Evolutionary conservation across 2,329 filamentous ascomycete genomes (phyloP).

Genomic region (Monilinia fructicola): DNA sequence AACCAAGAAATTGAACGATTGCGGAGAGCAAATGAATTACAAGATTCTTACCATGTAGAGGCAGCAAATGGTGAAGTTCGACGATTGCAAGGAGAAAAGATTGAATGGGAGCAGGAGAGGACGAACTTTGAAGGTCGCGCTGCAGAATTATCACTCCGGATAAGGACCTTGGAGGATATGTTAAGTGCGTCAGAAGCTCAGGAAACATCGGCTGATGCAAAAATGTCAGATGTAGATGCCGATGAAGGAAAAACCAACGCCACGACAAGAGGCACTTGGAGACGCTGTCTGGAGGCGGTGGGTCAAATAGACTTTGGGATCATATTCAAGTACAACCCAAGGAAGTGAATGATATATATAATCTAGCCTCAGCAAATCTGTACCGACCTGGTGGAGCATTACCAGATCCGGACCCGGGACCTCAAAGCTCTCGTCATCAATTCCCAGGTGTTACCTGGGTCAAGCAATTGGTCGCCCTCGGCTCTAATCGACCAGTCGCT

Average conservation of each 20-base stretch:
- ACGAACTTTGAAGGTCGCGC: neutral
- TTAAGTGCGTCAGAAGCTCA: neutral
- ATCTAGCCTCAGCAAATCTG: constrained; percentile 19
- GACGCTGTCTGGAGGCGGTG: constrained; percentile 14
- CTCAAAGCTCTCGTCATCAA: constrained; percentile 1
- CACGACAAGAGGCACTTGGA: neutral
- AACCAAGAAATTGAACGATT: constrained; percentile 7
- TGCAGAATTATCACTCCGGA: constrained; percentile 7
- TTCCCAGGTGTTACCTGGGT: constrained; percentile 15
- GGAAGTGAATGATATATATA: constrained; percentile 13
- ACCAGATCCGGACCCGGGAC: neutral
- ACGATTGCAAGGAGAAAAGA: constrained; percentile 8
- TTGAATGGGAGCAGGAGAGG: constrained; percentile 9
- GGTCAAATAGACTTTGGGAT: constrained; percentile 8
- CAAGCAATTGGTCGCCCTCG: neutral
- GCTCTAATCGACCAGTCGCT: neutral
- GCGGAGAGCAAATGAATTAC: neutral
- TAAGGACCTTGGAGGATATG: constrained; percentile 17
- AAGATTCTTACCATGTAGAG: constrained; percentile 5
- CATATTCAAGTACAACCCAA: constrained; percentile 7
- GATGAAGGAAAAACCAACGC: no score
- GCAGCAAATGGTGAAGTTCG: neutral
- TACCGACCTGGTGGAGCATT: constrained; percentile 2
- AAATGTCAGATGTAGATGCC: neutral
- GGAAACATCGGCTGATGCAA: neutral